phyloP scores from a whole-genome alignment of 306 rosid genomes.

The Gastrolobium villosum region DNA sequence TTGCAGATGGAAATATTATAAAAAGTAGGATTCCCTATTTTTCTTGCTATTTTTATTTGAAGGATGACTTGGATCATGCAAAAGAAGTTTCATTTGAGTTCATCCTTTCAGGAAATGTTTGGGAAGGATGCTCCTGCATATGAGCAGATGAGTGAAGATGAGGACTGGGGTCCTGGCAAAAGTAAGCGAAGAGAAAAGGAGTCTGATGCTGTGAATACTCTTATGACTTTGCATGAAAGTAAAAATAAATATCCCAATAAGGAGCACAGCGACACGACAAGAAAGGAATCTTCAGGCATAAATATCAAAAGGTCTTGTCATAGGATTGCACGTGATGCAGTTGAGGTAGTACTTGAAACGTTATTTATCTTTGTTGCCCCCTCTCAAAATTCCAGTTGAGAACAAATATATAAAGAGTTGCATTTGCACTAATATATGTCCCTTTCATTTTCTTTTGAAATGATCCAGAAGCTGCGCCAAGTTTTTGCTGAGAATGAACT shows the following conservation, averaged over 20 bases:
- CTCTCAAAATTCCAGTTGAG: constrained; percentile 5
- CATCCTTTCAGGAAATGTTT: constrained; percentile 81
- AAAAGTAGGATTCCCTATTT: constrained; percentile 3
- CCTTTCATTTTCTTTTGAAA: constrained; percentile 46
- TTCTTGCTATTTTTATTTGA: not conserved
- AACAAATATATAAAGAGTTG: constrained; percentile 5
- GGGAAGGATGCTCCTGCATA: constrained; percentile 77
- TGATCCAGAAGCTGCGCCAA: constrained; percentile 84
- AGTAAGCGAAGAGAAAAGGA: constrained; percentile 80
- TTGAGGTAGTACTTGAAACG: constrained; percentile 66
- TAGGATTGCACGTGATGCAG: constrained; percentile 78
- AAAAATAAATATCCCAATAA: constrained; percentile 56
- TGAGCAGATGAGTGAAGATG: constrained; percentile 89
- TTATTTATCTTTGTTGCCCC: constrained; percentile 11
- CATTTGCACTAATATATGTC: constrained; percentile 26
- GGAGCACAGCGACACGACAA: constrained; percentile 39
- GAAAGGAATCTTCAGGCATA: constrained; percentile 41
- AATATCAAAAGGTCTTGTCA: constrained; percentile 65
- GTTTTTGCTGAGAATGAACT: constrained; percentile 84
- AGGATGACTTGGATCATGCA: constrained; percentile 21
- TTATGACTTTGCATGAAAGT: constrained; percentile 82
- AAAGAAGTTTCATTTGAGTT: constrained; percentile 25
- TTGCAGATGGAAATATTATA: constrained; percentile 13
- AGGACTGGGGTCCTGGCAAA: constrained; percentile 93
- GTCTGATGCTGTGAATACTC: constrained; percentile 84